Evolutionary conservation across 2,329 filamentous ascomycete species (phyloP).

Genomic region (Aspergillus spinulosporus): DNA sequence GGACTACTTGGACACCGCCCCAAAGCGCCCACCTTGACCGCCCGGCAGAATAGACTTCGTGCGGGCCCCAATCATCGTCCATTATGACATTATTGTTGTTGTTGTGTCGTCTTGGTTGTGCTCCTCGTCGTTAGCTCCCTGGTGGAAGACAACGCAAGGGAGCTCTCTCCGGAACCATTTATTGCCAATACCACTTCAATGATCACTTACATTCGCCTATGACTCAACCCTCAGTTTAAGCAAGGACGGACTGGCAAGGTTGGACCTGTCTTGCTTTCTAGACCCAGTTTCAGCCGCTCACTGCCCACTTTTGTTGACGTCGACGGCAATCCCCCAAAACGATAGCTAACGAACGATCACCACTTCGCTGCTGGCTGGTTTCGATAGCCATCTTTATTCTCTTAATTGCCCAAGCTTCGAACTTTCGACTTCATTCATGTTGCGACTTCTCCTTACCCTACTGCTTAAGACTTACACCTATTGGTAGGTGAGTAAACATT

Average conservation of each 20-base stretch:
- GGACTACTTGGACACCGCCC: slow-evolving; percentile 16
- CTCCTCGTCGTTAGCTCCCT: slow-evolving; percentile 2
- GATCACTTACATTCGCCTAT: not conserved
- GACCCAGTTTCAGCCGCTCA: slow-evolving; percentile 9
- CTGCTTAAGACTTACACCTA: slow-evolving; percentile 10
- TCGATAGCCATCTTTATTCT: slow-evolving; percentile 5
- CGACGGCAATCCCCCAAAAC: slow-evolving; percentile 17
- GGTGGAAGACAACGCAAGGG: slow-evolving; percentile 27
- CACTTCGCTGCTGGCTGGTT: slow-evolving; percentile 9
- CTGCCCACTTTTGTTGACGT: slow-evolving; percentile 13
- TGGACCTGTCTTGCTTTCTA: slow-evolving; percentile 9
- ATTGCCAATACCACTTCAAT: slow-evolving; percentile 2
- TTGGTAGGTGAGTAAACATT: slow-evolving; percentile 13
- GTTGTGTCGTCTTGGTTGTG: slow-evolving; percentile 15
- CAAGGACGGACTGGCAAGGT: slow-evolving; percentile 15
- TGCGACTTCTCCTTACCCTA: slow-evolving; percentile 1
- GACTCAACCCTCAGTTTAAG: slow-evolving; percentile 6
- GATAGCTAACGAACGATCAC: slow-evolving; percentile 18
- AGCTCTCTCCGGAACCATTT: slow-evolving; percentile 7
- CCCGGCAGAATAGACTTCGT: slow-evolving; percentile 37
- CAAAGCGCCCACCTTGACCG: slow-evolving; percentile 17
- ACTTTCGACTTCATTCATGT: not conserved
- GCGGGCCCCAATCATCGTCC: slow-evolving; percentile 24
- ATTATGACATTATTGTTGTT: slow-evolving; percentile 8
- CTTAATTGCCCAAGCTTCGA: slow-evolving; percentile 7